These are phyloP conservation scores for Nannizziopsis arthrosporioides DNA, from an alignment of 2,329 filamentous ascomycete genomes.

Conservation along the genomic window DNA sequence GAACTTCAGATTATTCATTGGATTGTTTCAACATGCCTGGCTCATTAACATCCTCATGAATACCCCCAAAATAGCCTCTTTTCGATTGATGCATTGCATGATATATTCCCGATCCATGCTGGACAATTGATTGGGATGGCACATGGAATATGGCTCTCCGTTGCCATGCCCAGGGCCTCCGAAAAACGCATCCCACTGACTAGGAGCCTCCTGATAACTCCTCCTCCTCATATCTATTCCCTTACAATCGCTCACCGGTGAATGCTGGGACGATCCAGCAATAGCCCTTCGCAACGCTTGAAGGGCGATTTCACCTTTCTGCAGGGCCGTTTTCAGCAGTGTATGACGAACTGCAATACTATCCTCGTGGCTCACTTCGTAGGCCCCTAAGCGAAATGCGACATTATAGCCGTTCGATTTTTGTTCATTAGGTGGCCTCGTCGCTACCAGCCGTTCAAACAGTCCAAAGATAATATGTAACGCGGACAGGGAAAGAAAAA, in stretches of 20 bases:
- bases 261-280: no score
- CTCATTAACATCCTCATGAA: neutral
- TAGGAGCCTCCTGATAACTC: no score
- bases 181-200: no score
- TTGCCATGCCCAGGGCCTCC: no score
- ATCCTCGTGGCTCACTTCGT: conserved; percentile 7
- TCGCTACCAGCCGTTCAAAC: conserved; percentile 1
- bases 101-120: neutral
- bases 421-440: neutral
- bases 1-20: no score
- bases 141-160: no score
- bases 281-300: neutral
- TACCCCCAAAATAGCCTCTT: conserved; percentile 1
- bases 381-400: conserved; percentile 1
- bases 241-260: no score
- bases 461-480: conserved; percentile 6
- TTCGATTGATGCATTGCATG: conserved; percentile 1
- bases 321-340: conserved; percentile 6
- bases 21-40: neutral
- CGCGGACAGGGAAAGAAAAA: conserved; percentile 6
- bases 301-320: conserved; percentile 2
- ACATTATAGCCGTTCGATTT: neutral
- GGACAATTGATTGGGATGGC: neutral
- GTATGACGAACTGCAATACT: conserved; percentile 2
- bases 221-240: no score